Evolutionary conservation across 164 flowering plant genomes (phyloP).

Genomic region (Tinospora cordifolia): DNA sequence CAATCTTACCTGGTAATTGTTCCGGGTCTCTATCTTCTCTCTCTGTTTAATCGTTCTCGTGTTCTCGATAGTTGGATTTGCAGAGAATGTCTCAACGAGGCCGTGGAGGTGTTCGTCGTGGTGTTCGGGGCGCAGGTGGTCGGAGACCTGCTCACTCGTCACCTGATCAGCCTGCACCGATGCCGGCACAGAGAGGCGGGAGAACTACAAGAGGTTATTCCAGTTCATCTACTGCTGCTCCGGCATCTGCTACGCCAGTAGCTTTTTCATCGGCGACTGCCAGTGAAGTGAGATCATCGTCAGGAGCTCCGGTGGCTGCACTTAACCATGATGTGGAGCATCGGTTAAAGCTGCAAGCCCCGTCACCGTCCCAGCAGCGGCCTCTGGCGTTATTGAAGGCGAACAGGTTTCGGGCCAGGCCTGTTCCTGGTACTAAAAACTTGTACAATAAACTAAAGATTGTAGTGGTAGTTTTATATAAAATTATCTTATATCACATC

Average conservation of each 20-base stretch:
- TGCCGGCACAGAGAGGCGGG: too few relatives aligned
- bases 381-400: conserved; percentile 37
- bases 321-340: conserved; percentile 11
- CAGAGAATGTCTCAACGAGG: background rate
- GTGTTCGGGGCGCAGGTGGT: background rate
- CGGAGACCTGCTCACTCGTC: background rate
- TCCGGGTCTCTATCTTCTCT: too few relatives aligned
- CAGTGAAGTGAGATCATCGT: conserved; percentile 1
- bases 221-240: background rate
- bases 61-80: background rate
- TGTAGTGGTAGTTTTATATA: too few relatives aligned
- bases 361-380: conserved; percentile 3
- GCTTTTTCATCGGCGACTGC: background rate
- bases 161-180: too few relatives aligned
- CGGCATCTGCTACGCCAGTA: too few relatives aligned
- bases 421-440: conserved; percentile 39
- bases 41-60: background rate
- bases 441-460: too few relatives aligned
- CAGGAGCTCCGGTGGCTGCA: background rate
- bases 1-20: too few relatives aligned
- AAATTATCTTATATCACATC: too few relatives aligned
- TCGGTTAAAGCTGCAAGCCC: conserved; percentile 9
- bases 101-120: background rate
- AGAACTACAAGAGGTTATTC: too few relatives aligned
- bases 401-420: conserved; percentile 31